Base-by-base conservation (phyloP, 768 basidiomycete species). In the Hirschioporus abietinus region DNA sequence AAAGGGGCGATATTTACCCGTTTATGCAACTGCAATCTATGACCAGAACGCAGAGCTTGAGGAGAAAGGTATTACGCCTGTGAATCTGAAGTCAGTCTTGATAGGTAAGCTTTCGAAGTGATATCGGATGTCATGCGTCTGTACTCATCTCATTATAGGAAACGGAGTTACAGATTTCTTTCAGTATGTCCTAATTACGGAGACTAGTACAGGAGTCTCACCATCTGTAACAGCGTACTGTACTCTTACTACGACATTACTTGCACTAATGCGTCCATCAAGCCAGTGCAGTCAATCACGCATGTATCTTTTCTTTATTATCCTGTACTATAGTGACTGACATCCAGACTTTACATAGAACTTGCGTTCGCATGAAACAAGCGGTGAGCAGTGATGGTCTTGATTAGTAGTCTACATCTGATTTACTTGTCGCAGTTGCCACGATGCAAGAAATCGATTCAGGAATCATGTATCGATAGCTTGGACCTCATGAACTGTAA, bases 401-500 rank as follows among this genome's bases (percentile, higher is more conserved):
- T 36, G 20, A 27, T 64, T 35, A 23, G 36, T 17, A 35, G 63
- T 15, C 24, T 66, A 52, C 10, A 20, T 27, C 57, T 36, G 9
- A 63, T 17, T 18, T 24, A 5, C 63, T 60, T 27, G 64, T 26
- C 23, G 30, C 69, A 90, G 88, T 79, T 92, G 25, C 88, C 90
- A 25, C 84, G 87, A 63, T 95, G 92, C 74, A 77, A 86, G 69
- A 81, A 80, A 68, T 80, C 80, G 42, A 80, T 90, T 73, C 76
- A 81, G n/a, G 74, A 80, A 58, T 78, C 79, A 59, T 94, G 92
- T 69, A 80, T 92, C 34, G 83, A 91, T 66, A 78, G 78, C 20
- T 88, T 88, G 69, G 91, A 95, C 74, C 75, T 79, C 25, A 86
- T 89, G 42, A 80, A 84, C 67, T 94, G 92, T 71, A 77, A 76